phyloP scores from a whole-genome alignment of 2,329 filamentous ascomycete genomes.

The Dactylellina leptospora region DNA sequence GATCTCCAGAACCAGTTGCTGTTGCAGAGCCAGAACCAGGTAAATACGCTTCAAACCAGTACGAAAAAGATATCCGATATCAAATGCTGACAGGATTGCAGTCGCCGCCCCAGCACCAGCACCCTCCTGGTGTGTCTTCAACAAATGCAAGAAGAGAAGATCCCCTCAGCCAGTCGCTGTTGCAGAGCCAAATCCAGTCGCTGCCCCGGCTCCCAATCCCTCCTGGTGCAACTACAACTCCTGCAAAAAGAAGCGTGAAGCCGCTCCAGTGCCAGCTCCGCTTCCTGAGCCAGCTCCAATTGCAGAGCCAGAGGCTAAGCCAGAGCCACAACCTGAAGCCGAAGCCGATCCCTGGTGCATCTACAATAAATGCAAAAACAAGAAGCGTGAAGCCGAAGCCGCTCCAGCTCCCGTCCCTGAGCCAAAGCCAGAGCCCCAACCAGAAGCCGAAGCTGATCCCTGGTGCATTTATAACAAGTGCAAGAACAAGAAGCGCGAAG shows the following conservation, averaged over 20 bases:
- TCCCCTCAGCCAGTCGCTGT: conserved; percentile 11
- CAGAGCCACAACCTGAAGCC: not conserved
- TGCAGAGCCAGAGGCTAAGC: conserved; percentile 13
- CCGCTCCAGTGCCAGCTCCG: conserved; percentile 2
- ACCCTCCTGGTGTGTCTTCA: conserved; percentile 4
- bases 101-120: not conserved
- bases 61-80: not conserved
- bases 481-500: not conserved
- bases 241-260: conserved; percentile 35
- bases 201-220: not conserved
- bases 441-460: not conserved
- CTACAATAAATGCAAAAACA: conserved; percentile 3
- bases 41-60: not conserved
- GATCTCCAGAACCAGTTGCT: not conserved
- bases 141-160: conserved; percentile 24
- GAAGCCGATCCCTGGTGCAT: conserved; percentile 5
- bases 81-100: too few species aligned
- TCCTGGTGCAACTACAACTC: conserved; percentile 30
- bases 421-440: not conserved
- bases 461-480: conserved; percentile 1
- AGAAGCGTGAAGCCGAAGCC: conserved; percentile 1
- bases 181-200: not conserved
- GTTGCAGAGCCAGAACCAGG: not conserved
- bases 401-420: conserved; percentile 2
- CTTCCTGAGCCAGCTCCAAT: conserved; percentile 1